Evolutionary conservation across 495 filamentous ascomycete species (phyloP), one percentile per base, ranked within the genome.

Genomic region (Paragyromitra xinjiangensis): DNA sequence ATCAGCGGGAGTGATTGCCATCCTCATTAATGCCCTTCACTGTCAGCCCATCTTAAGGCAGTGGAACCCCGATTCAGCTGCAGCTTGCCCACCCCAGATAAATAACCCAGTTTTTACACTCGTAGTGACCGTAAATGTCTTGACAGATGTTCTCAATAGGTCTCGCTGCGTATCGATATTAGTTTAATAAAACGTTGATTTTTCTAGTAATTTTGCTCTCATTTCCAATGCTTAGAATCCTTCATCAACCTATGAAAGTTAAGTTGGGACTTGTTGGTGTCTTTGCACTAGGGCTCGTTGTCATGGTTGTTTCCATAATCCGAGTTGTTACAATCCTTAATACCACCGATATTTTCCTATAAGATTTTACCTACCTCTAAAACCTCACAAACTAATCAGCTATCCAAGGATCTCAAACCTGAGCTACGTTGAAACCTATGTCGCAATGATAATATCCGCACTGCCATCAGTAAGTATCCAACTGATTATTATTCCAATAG

Each of bases 231-330:
- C 34, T 72, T 19, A 50, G 61, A 16, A 64, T 65, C 12, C 48
- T 72, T 2, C 69, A 72, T 29, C 69, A 72, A 37, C 69, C 61
- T 8, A 72, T 72, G 61, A 65, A 72, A 48, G 69, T 72, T 9
- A 72, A 72, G 26, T 19, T 72, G 3, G 48, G 69, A 0, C 50
- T 72, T 34, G 48, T 58, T 6, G 59, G 45, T 8, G 34, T 58
- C 29, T 72, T 72, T 14, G 59, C 24, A 26, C 9, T 72, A 14
- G 69, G 69, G 16, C 59, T 72, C n/a, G 37, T 72, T 26, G 69
- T 72, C 37, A 72, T 72, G 22, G 24, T 64, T 6, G 61, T 65
- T 29, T 72, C 69, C 0, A 72, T 56, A 9, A 56, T 65, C 26
- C 61, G 69, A 12, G 48, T 72, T 11, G 59, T 58, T 2, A 29